Base-by-base conservation (phyloP, 495 filamentous ascomycete genomes). In the Staphylotrichum longicolle region DNA sequence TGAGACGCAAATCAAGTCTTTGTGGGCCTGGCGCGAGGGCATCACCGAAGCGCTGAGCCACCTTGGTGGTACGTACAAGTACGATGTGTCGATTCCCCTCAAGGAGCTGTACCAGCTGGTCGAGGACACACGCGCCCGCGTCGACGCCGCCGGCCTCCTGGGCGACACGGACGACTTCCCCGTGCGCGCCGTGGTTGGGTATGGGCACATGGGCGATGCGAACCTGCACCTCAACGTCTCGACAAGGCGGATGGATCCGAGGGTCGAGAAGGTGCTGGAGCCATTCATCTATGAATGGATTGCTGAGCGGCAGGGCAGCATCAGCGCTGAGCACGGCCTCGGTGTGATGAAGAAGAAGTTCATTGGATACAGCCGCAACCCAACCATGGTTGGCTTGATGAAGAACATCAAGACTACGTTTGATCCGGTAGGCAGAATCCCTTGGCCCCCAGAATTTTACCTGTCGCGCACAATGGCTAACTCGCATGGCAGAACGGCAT, bases 231-330 rank as follows among this genome's bases (percentile, higher is more conserved):
- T 98, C 59, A 98, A 98, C 73, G 80, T 98, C 15, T 77, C 89
- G 1, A 88, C 88, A 32, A 77, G 93, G 60, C 76, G 86, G 58
- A 98, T 91, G 73, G 89, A 92, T 74, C 91, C 91, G 77, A 79
- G 86, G 55, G 91, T 98, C 30, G 94, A 98, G 80, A 84, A 92
- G 75, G 83, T 79, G 47, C 82, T 98, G 32, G 94, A 98, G 77
- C 94, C 94, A 4, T 98, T 88, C 77, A 88, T 98, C 35, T 98
- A 96, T 69, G 92, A 98, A 74, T 98, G 94, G 94, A 93, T 98
- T 60, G 80, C 84, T 59, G 83, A 89, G 74, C 80, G 87, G 42
- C 88, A 88, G 57, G 94, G 94, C 60, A 95, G 90, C 74, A 95
- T 98, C 72, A 96, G 91, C 68, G 94, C 94, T 35, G 94, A 98